phyloP scores from a whole-genome alignment of 768 basidiomycete species.

The Trametes punicea region DNA sequence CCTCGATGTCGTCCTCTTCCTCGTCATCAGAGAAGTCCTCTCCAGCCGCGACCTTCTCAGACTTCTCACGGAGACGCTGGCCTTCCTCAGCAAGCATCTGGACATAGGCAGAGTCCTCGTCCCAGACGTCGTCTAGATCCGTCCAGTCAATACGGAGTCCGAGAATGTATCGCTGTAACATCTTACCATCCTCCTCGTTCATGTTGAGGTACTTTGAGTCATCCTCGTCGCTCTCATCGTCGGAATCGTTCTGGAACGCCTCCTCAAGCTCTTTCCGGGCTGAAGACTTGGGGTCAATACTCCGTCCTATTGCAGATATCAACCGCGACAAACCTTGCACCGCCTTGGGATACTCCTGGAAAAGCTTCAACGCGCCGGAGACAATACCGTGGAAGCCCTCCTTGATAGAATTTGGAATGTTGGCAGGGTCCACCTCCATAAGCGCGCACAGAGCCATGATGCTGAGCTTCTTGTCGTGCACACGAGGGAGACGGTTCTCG shows the following conservation, averaged over 20 bases:
- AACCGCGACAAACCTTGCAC: constrained; percentile 59
- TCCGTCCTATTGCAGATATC: background rate
- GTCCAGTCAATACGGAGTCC: background rate
- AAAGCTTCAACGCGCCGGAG: constrained; percentile 63
- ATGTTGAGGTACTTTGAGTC: constrained; percentile 54
- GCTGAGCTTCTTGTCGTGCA: constrained; percentile 87
- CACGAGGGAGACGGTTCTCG: constrained; percentile 63
- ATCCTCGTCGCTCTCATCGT: constrained; percentile 48
- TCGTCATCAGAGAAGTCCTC: constrained; percentile 36
- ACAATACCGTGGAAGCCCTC: constrained; percentile 79
- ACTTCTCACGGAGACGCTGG: constrained; percentile 65
- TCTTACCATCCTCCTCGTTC: constrained; percentile 63
- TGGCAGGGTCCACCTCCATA: constrained; percentile 61
- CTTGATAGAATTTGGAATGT: constrained; percentile 55
- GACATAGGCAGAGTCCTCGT: constrained; percentile 84
- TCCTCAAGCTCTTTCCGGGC: constrained; percentile 62
- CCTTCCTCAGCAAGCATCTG: constrained; percentile 86
- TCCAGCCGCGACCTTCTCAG: constrained; percentile 38
- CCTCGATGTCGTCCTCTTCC: constrained; percentile 58
- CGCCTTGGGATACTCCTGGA: constrained; percentile 76
- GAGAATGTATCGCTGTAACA: background rate
- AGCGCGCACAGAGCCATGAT: constrained; percentile 74
- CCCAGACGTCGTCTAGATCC: constrained; percentile 77
- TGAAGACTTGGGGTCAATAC: constrained; percentile 24
- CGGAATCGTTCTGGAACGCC: constrained; percentile 38